Percentiles rank a stretch among this genome's conserved stretches.
phyloP scores from a whole-genome alignment of 805 yeast genomes.

The Isabelozyma rhagii region DNA sequence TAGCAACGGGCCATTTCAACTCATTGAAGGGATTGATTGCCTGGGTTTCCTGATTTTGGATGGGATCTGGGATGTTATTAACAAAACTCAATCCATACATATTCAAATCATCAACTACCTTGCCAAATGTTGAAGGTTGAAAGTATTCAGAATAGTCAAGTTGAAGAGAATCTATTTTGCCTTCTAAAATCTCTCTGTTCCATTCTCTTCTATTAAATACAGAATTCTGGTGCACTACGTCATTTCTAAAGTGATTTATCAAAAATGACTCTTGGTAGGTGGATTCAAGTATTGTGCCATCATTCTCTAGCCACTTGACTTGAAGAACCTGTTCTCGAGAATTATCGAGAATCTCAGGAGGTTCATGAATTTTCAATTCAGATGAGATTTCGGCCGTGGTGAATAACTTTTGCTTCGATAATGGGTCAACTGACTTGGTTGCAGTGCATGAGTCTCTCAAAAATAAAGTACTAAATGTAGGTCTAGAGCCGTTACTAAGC shows the following conservation, averaged over 20 bases:
- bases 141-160: slow-evolving; percentile 41
- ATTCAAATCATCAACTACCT: slow-evolving; percentile 46
- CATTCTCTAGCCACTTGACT: slow-evolving; percentile 36
- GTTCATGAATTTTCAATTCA: slow-evolving; percentile 30
- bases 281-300: slow-evolving; percentile 21
- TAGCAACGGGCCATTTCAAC: slow-evolving; percentile 34
- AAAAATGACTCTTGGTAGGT: slow-evolving; percentile 47
- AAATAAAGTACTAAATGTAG: slow-evolving; percentile 49
- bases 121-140: slow-evolving; percentile 27
- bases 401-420: slow-evolving; percentile 59
- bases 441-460: slow-evolving; percentile 63
- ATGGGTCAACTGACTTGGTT: slow-evolving; percentile 47
- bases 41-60: slow-evolving; percentile 18
- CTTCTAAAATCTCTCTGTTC: slow-evolving; percentile 28
- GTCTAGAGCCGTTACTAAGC: slow-evolving; percentile 16
- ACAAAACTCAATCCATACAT: slow-evolving; percentile 56
- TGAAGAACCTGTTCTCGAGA: slow-evolving; percentile 23
- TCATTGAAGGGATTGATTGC: slow-evolving; percentile 41
- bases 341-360: slow-evolving; percentile 29
- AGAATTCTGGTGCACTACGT: slow-evolving; percentile 6
- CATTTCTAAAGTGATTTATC: slow-evolving; percentile 33
- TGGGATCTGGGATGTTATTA: slow-evolving; percentile 48
- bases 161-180: slow-evolving; percentile 13
- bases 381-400: slow-evolving; percentile 51
- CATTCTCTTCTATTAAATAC: slow-evolving; percentile 25